These are phyloP conservation scores for Pyrus bretschneideri DNA, from an alignment of 306 rosid genomes.

Conservation along the genomic window DNA sequence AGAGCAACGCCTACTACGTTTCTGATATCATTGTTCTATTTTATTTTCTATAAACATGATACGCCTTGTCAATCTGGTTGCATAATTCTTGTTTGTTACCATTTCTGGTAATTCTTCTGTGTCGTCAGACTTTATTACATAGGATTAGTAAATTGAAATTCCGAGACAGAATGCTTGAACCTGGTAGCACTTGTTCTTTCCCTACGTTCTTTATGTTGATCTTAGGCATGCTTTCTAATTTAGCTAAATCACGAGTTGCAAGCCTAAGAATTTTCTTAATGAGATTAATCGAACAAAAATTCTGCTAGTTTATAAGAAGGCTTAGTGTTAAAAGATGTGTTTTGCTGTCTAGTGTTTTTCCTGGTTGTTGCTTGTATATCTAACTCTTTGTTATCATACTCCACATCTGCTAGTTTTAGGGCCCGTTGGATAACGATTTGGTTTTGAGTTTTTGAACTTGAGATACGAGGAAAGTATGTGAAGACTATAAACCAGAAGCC, in stretches of 20 bases:
- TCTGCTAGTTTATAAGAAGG: neutral
- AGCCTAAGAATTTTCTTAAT: neutral
- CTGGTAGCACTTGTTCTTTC: neutral
- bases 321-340: neutral
- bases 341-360: neutral
- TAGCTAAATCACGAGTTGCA: neutral
- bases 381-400: neutral
- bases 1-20: constrained; percentile 21
- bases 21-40: constrained; percentile 6
- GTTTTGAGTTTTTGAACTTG: neutral
- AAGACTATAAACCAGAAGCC: too few relatives aligned
- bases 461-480: too few relatives aligned
- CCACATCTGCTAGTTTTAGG: neutral
- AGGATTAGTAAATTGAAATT: neutral
- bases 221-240: neutral
- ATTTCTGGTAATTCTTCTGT: neutral
- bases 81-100: neutral
- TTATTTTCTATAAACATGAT: neutral
- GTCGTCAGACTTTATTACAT: neutral
- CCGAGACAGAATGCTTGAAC: neutral
- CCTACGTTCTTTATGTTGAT: neutral
- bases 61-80: neutral
- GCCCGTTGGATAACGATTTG: neutral
- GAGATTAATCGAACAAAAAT: neutral
- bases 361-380: neutral